Percentiles rank a stretch among this genome's conserved stretches.
Evolutionary conservation across 495 filamentous ascomycete genomes (phyloP).

Genomic region (Neurospora intermedia): DNA sequence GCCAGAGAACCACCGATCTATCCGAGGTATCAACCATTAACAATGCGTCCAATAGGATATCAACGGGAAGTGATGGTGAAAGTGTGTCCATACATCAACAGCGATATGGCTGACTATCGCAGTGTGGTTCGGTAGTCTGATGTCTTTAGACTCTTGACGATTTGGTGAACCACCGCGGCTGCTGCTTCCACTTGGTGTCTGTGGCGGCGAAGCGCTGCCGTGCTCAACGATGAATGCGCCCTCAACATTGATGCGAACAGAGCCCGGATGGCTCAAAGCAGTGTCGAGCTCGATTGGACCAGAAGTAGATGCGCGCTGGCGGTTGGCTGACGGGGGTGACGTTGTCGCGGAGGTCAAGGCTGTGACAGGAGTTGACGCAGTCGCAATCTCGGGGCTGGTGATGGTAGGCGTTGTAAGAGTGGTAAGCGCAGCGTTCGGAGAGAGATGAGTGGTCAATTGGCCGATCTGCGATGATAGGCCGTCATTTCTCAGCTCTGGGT

Average conservation of each 20-base stretch:
- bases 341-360: neutral
- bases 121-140: conserved; percentile 90
- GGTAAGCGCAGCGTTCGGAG: neutral
- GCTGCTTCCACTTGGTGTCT: conserved; percentile 44
- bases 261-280: conserved; percentile 71
- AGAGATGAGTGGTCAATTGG: neutral
- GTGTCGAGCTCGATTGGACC: conserved; percentile 49
- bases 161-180: conserved; percentile 34
- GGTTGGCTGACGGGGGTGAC: conserved; percentile 1
- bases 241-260: conserved; percentile 85
- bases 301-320: conserved; percentile 6
- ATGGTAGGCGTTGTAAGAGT: neutral
- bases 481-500: neutral
- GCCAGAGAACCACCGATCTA: conserved; percentile 93
- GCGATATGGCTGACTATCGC: conserved; percentile 91
- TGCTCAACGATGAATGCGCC: conserved; percentile 94
- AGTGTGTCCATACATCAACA: conserved; percentile 62
- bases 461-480: neutral
- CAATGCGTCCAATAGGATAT: neutral
- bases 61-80: conserved; percentile 4
- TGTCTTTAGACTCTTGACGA: conserved; percentile 77
- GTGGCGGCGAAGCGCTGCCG: conserved; percentile 27
- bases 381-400: neutral
- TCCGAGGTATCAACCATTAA: neutral
- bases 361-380: neutral